Base-by-base conservation (phyloP, 1,284 basidiomycete genomes). In the Polyporus tsugae region DNA sequence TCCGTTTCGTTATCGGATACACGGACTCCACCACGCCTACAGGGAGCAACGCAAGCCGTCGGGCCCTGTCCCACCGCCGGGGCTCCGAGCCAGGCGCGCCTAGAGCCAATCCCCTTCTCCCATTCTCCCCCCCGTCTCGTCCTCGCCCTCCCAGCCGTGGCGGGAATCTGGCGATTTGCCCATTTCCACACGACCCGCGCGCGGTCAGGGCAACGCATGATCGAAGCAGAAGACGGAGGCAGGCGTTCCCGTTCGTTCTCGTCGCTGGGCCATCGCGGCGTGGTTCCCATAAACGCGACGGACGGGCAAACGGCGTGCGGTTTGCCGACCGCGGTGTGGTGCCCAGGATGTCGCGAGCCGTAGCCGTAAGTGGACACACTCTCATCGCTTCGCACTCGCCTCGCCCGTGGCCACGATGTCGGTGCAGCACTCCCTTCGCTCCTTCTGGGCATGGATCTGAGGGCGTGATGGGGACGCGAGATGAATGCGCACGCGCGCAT, bases 381-480 rank as follows among this genome's bases (percentile, higher is more conserved):
- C 65, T 68, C 66, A 65, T 66, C 70, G 70, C 70, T 70, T 67
- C 71, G 60, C 63, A 63, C 62, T 70, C 67, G 69, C 69, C 69
- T 72, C 69, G 69, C 69, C 67, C 67, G 65, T 53, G 67, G 63
- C 67, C 70, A 69, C 65, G 67, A 66, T 67, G 62, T 66, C 67
- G 65, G 67, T 58, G 63, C 62, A 53, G 58, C 35, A 60, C 57
- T 42, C 66, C 66, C 35, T 60, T 44, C 63, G 15, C 57, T 59
- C 15, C 63, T 59, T 52, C 17, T 60, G 57, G 57, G 66, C 35
- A 53, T 58, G 39, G 41, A 19, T 53, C 22, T 46, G 62, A 33
- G 49, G 46, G 62, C 22, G 33, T 39, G 36, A 46, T 63, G 58
- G 25, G 38, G 58, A 60, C n/a, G 58, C 36, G 53, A 44, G 60